These are phyloP conservation scores for Podospora tetraspora DNA, from an alignment of 495 filamentous ascomycete species.

Conservation along the genomic window DNA sequence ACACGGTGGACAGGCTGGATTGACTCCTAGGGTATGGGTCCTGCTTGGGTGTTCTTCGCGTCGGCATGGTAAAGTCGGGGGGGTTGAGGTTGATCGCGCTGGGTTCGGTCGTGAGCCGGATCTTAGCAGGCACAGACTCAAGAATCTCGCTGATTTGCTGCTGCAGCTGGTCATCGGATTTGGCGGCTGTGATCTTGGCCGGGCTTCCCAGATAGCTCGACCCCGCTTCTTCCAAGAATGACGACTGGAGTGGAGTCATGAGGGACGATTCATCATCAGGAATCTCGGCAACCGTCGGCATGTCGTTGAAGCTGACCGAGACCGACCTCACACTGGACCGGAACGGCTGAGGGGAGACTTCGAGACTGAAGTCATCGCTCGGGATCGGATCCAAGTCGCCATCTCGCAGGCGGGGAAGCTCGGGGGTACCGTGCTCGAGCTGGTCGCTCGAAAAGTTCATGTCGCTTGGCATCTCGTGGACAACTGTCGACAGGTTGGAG, in stretches of 20 bases:
- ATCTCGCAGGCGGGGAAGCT: slow-evolving; percentile 31
- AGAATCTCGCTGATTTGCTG: slow-evolving; percentile 82
- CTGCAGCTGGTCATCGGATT: slow-evolving; percentile 64
- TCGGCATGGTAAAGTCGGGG: slow-evolving; percentile 42
- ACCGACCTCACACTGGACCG: slow-evolving; percentile 35
- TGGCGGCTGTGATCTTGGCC: slow-evolving; percentile 28
- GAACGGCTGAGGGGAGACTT: slow-evolving; percentile 39
- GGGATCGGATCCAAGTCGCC: slow-evolving; percentile 19
- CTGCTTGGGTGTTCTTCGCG: slow-evolving; percentile 30
- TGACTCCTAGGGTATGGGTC: slow-evolving; percentile 37
- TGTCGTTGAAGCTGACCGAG: slow-evolving; percentile 42
- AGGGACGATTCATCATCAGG: slow-evolving; percentile 28
- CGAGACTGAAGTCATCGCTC: slow-evolving; percentile 35
- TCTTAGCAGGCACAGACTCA: slow-evolving; percentile 69
- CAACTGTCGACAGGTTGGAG: slow-evolving; percentile 39
- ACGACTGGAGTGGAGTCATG: slow-evolving; percentile 21
- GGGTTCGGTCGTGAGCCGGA: slow-evolving; percentile 61
- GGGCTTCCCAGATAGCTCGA: slow-evolving; percentile 33
- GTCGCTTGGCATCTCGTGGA: slow-evolving; percentile 28
- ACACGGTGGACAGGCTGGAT: slow-evolving; percentile 37
- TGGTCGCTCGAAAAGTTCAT: slow-evolving; percentile 29
- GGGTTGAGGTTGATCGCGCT: slow-evolving; percentile 42
- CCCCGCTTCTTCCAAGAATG: slow-evolving; percentile 25
- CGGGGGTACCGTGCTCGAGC: slow-evolving; percentile 29
- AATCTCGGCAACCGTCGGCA: slow-evolving; percentile 34